Base-by-base conservation (phyloP, 225 moss, liverwort and hornwort genomes). In the Anthoceros angustus region DNA sequence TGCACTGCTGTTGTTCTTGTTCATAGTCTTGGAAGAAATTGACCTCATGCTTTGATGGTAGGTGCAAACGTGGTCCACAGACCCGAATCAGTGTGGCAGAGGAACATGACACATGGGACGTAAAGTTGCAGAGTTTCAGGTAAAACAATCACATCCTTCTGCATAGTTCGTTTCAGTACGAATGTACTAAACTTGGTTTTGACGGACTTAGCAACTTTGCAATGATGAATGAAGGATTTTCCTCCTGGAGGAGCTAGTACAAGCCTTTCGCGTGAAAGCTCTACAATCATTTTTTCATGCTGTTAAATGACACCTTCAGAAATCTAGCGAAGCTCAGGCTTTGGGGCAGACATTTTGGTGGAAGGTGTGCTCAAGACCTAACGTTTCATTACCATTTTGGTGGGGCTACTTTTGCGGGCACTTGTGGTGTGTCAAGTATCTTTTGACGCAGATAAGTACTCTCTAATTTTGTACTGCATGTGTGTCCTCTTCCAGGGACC, bases 111-210 rank as follows among this genome's bases (percentile, higher is more conserved):
- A n/a, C n/a, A 92, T 82, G 88, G 81, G 10, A 88, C 88, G 11
- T 92, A 84, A 71, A 92, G 92, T 75, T 88, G 92, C 72, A 84
- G 92, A 70, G 80, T 88, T 76, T 92, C 92, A 88, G 91, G 91
- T 91, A 73, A 71, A 73, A 72, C 32, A 6, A 25, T 45, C 49
- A 40, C 41, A 12, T 39, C 42, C 2, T 3, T 12, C n/a, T n/a
- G n/a, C n/a, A n/a, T n/a, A n/a, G n/a, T n/a, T n/a, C n/a, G n/a
- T n/a, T n/a, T n/a, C n/a, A n/a, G n/a, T n/a, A n/a, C n/a, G n/a
- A n/a, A n/a, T n/a, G n/a, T n/a, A n/a, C n/a, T n/a, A n/a, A n/a
- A n/a, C n/a, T 49, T 49, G 15, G 48, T 49, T 49, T 49, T 49
- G 11, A 10, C 15, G 11, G 15, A 49, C 48, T 15, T 49, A 11